Percentiles rank a stretch among this genome's conserved stretches.
These are phyloP conservation scores for Hymenoscyphus infarciens DNA, from an alignment of 2,329 filamentous ascomycete genomes.

Conservation along the genomic window DNA sequence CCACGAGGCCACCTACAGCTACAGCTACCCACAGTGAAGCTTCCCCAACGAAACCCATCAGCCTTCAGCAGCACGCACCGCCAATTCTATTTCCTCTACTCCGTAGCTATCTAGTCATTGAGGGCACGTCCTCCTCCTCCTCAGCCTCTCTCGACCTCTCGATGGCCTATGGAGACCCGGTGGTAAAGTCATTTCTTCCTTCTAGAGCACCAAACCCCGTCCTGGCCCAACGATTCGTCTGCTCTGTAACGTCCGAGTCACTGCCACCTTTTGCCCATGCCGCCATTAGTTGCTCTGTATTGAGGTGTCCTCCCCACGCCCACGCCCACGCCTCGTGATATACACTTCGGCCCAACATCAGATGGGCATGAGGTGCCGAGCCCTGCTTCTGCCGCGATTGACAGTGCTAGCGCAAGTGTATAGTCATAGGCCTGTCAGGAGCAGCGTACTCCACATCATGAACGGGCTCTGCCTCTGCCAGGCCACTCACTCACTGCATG, in stretches of 20 bases:
- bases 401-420: background rate
- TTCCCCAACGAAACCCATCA: background rate
- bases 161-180: background rate
- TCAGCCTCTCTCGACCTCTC: background rate
- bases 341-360: constrained; percentile 11
- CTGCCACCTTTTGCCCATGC: constrained; percentile 18
- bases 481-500: too few relatives aligned
- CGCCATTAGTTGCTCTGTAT: constrained; percentile 10
- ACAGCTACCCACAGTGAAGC: background rate
- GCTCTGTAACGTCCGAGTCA: constrained; percentile 6
- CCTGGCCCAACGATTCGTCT: constrained; percentile 17
- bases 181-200: constrained; percentile 1
- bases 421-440: background rate
- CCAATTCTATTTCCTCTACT: background rate
- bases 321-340: constrained; percentile 8
- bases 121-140: background rate
- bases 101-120: too few relatives aligned
- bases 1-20: background rate
- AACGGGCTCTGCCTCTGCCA: background rate
- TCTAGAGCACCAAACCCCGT: background rate
- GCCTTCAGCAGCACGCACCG: background rate
- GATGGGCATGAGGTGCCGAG: constrained; percentile 6
- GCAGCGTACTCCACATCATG: too few relatives aligned
- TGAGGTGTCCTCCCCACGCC: background rate
- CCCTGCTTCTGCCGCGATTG: background rate